Evolutionary conservation across 257 asterid genomes (phyloP).

Genomic region (Solanum pimpinellifolium): DNA sequence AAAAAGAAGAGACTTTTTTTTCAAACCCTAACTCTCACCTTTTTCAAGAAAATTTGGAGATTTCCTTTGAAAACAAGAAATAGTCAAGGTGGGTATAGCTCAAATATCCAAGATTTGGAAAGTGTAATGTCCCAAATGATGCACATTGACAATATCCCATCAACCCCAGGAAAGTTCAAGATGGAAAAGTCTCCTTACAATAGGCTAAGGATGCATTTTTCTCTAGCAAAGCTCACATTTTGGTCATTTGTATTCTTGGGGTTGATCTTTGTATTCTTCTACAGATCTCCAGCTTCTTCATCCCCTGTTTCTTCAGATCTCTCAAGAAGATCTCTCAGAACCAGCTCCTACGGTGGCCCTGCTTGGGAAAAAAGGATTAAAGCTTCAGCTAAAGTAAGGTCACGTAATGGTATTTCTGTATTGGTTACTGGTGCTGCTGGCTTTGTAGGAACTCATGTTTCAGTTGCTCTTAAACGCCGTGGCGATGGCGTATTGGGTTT

Average conservation of each 20-base stretch:
- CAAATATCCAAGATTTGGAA: conserved; percentile 9
- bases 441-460: conserved; percentile 89
- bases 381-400: conserved; percentile 77
- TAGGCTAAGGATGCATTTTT: conserved; percentile 62
- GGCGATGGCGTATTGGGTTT: conserved; percentile 91
- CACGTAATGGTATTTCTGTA: conserved; percentile 77
- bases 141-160: conserved; percentile 66
- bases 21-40: conserved; percentile 18
- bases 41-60: conserved; percentile 5
- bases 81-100: conserved; percentile 6
- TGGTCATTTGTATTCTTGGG: conserved; percentile 85
- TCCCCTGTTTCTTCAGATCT: conserved; percentile 55
- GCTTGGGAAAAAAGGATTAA: conserved; percentile 56
- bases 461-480: conserved; percentile 85
- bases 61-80: conserved; percentile 3
- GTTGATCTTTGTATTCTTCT: conserved; percentile 64
- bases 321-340: conserved; percentile 72
- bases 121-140: conserved; percentile 32
- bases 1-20: background rate
- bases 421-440: conserved; percentile 97
- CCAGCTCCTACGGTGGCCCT: conserved; percentile 52
- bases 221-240: conserved; percentile 73
- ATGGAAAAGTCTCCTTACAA: conserved; percentile 78
- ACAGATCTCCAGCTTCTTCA: conserved; percentile 59
- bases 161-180: conserved; percentile 93